Evolutionary conservation across 805 yeast genomes (phyloP).

Genomic region (Osmozyma mogii): DNA sequence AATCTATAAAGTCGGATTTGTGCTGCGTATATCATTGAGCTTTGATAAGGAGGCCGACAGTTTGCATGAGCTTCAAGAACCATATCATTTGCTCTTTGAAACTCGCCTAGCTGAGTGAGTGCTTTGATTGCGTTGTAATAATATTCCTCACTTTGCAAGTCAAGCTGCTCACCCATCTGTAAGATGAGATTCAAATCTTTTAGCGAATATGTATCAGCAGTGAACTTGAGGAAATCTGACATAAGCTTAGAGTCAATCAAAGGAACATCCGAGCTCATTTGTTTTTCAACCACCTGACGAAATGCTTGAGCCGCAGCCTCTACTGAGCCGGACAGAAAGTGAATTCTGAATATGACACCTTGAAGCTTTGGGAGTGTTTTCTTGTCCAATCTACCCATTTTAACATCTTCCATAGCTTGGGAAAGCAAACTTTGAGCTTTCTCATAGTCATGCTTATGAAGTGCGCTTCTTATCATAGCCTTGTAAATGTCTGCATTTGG

Average conservation of each 20-base stretch:
- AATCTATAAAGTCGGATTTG: constrained; percentile 24
- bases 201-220: constrained; percentile 15
- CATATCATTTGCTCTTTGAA: constrained; percentile 24
- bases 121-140: constrained; percentile 21
- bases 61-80: constrained; percentile 24
- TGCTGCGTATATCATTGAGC: constrained; percentile 17
- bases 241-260: constrained; percentile 14
- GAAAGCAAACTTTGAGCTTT: constrained; percentile 24
- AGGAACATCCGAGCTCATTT: constrained; percentile 7
- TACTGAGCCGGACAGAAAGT: constrained; percentile 19
- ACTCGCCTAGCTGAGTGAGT: constrained; percentile 22
- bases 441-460: constrained; percentile 26
- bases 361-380: constrained; percentile 17
- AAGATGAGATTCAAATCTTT: constrained; percentile 14
- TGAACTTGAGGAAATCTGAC: constrained; percentile 14
- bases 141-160: constrained; percentile 17
- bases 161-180: constrained; percentile 11
- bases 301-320: constrained; percentile 21
- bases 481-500: constrained; percentile 40
- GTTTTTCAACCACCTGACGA: constrained; percentile 13
- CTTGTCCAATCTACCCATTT: constrained; percentile 7
- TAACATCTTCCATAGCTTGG: constrained; percentile 21
- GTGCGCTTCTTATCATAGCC: constrained; percentile 38
- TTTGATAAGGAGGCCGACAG: constrained; percentile 22
- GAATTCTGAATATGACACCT: constrained; percentile 21